Percentiles rank a stretch among this genome's conserved stretches.
phyloP scores from a whole-genome alignment of 768 basidiomycete species.

The Lanmaoa rubissima region DNA sequence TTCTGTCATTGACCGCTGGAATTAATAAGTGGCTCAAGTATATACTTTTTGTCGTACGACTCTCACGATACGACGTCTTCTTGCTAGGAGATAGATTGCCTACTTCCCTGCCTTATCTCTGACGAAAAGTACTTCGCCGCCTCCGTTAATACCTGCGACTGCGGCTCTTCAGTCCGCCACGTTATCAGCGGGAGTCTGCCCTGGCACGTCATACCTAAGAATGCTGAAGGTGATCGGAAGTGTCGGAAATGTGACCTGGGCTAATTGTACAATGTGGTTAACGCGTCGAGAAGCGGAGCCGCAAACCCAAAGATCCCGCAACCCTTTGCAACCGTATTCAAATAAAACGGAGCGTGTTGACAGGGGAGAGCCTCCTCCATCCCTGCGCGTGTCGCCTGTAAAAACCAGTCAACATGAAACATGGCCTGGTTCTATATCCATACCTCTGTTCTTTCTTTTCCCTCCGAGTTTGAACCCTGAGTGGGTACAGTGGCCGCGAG shows the following conservation, averaged over 20 bases:
- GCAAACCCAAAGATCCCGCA: not conserved
- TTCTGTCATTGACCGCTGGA: not conserved
- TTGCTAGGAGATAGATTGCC: not conserved
- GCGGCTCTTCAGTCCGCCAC: not conserved
- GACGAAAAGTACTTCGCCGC: too few relatives aligned
- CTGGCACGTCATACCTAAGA: not conserved
- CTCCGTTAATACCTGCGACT: not conserved
- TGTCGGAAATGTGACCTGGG: not conserved
- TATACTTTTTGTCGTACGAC: not conserved
- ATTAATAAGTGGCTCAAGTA: constrained; percentile 1
- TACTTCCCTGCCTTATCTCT: not conserved
- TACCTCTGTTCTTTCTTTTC: not conserved
- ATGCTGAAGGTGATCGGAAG: not conserved
- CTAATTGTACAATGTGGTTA: too few relatives aligned
- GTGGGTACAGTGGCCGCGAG: not conserved
- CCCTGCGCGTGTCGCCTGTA: not conserved
- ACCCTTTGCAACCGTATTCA: not conserved
- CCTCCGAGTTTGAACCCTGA: not conserved
- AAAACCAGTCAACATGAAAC: not conserved
- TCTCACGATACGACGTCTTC: not conserved
- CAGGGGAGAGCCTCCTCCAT: not conserved
- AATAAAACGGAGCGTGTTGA: not conserved
- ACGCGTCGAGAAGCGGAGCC: not conserved
- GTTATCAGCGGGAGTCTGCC: too few relatives aligned
- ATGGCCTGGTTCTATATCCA: not conserved